Evolutionary conservation across 331 rosid genomes (phyloP).

Genomic region (Stylosanthes scabra): DNA sequence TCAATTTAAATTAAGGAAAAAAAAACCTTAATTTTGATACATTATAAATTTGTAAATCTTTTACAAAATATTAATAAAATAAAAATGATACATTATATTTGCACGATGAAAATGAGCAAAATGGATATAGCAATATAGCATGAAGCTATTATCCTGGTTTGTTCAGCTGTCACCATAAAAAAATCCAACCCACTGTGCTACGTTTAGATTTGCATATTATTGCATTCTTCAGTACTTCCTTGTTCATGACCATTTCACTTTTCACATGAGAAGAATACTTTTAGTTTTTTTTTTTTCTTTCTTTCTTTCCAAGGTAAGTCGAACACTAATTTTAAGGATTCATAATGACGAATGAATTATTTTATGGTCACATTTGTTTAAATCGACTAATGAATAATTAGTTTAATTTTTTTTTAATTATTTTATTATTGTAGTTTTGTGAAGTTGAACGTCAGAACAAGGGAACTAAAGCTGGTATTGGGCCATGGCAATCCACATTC

Average conservation of each 20-base stretch:
- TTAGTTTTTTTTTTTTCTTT: background rate
- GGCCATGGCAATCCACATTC: conserved; percentile 81
- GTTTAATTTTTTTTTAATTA: background rate
- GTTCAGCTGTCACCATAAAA: conserved; percentile 69
- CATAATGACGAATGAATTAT: too few relatives aligned
- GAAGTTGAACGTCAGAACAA: conserved; percentile 19
- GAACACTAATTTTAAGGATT: too few relatives aligned
- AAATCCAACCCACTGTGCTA: conserved; percentile 39
- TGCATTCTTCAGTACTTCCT: background rate
- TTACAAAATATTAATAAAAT: too few relatives aligned
- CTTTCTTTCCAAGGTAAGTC: too few relatives aligned
- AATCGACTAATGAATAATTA: too few relatives aligned
- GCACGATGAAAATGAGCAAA: background rate
- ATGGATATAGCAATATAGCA: background rate
- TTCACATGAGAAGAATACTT: conserved; percentile 30
- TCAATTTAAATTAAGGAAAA: background rate
- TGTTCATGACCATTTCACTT: conserved; percentile 46
- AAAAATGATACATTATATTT: background rate
- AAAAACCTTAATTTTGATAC: too few relatives aligned
- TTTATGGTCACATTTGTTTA: too few relatives aligned
- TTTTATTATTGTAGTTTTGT: background rate
- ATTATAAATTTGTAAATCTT: too few relatives aligned
- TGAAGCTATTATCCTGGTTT: conserved; percentile 13
- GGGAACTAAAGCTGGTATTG: conserved; percentile 57
- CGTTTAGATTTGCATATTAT: conserved; percentile 16